These are phyloP conservation scores for Geum urbanum DNA, from an alignment of 306 rosid species.

Conservation along the genomic window DNA sequence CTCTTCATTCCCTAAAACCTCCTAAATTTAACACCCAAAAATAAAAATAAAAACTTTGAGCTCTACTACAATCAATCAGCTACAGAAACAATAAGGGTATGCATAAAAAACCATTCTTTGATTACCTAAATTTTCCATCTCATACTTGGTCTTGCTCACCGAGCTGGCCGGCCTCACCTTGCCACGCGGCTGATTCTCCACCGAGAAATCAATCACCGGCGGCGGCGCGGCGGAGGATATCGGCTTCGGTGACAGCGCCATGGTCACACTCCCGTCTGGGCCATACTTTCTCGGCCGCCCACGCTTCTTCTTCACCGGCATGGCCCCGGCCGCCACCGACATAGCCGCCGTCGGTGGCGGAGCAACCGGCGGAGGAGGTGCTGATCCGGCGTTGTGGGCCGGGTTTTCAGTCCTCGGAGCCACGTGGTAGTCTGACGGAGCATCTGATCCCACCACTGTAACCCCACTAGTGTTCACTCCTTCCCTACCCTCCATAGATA, in stretches of 20 bases:
- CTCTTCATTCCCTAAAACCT: conserved; percentile 19
- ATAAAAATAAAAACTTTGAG: conserved; percentile 3
- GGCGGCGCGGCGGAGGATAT: conserved; percentile 86
- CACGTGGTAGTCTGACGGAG: conserved; percentile 87
- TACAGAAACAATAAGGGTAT: background rate
- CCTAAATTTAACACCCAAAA: background rate
- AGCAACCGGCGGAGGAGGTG: conserved; percentile 19
- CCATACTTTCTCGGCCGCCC: conserved; percentile 97
- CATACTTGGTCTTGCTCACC: conserved; percentile 68
- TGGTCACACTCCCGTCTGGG: conserved; percentile 67
- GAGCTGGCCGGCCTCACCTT: conserved; percentile 72
- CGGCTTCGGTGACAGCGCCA: conserved; percentile 87
- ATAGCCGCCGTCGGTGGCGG: conserved; percentile 20
- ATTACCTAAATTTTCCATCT: conserved; percentile 79
- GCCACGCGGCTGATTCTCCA: conserved; percentile 60
- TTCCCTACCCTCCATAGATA: conserved; percentile 79
- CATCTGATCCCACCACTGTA: conserved; percentile 96
- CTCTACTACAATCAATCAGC: conserved; percentile 14
- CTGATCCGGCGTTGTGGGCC: conserved; percentile 52
- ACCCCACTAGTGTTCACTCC: conserved; percentile 71
- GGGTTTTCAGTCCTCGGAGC: conserved; percentile 77
- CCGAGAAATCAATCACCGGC: conserved; percentile 90
- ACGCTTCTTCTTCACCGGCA: conserved; percentile 80
- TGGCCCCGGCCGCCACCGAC: conserved; percentile 12
- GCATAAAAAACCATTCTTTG: background rate